Evolutionary conservation across 1,139 yeast genomes (phyloP).

Genomic region (Suhomyces chickasaworum): DNA sequence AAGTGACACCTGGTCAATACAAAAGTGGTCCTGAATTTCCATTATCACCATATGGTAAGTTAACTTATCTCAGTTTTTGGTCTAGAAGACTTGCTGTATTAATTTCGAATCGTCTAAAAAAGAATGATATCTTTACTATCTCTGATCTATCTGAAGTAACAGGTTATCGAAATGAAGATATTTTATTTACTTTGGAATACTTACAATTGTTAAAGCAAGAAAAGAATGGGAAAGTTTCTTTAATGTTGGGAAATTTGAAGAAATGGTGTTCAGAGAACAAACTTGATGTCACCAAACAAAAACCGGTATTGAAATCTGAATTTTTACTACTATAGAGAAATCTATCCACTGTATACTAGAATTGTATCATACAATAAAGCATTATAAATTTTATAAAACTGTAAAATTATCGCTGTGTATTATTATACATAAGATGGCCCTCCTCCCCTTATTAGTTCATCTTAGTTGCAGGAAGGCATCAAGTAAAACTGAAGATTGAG

Average conservation of each 20-base stretch:
- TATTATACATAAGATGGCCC: conserved; percentile 6
- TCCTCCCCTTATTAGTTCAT: conserved; percentile 25
- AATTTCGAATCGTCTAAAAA: conserved; percentile 16
- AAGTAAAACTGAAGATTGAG: conserved; percentile 63
- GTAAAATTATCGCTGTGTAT: conserved; percentile 4
- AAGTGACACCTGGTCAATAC: conserved; percentile 48
- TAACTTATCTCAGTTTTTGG: conserved; percentile 82
- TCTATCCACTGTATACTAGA: not conserved
- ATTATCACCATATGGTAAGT: conserved; percentile 75
- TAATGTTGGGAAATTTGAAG: conserved; percentile 28
- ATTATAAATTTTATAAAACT: too few species aligned
- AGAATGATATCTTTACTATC: conserved; percentile 39
- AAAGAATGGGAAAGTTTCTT: conserved; percentile 16
- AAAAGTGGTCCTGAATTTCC: conserved; percentile 92
- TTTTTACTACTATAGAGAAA: conserved; percentile 27
- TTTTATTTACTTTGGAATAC: conserved; percentile 61
- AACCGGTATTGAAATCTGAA: conserved; percentile 30
- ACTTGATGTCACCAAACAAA: conserved; percentile 28
- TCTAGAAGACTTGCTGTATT: conserved; percentile 41
- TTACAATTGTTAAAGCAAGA: conserved; percentile 51
- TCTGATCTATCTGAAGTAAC: conserved; percentile 57
- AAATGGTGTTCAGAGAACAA: conserved; percentile 33
- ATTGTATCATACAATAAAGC: conserved; percentile 3
- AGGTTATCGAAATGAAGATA: conserved; percentile 72
- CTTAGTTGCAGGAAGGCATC: conserved; percentile 82